Evolutionary conservation across 306 rosid species (phyloP), one percentile per base, ranked within the genome.

Genomic region (Datisca glomerata): DNA sequence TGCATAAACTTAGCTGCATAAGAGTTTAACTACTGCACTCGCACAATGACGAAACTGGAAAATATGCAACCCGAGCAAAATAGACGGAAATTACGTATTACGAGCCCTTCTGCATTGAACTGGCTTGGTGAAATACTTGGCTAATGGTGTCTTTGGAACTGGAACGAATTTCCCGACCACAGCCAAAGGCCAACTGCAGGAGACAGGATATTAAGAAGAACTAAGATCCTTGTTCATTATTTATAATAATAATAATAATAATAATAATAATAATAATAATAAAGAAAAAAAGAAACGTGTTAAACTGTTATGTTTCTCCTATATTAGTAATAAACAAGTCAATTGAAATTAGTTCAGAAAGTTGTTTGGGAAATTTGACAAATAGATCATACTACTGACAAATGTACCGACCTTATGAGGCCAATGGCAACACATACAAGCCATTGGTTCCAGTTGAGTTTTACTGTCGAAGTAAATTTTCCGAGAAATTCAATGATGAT

Each of bases 101-200:
- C n/a, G n/a, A n/a, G n/a, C n/a, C n/a, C n/a, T n/a, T n/a, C n/a
- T 8, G 36, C n/a, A 31, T 38, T 53, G 62, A 53, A 61, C 13
- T 27, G 55, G 41, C 64, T 17, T 56, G 9, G 13, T 18, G 48
- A 76, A 49, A 59, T 45, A 62, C 14, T 70, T 46, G 24, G 69
- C 59, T 18, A 67, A 0, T 14, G 94, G 86, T 38, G 89, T 79
- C 67, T 53, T 54, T 0, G 97, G 76, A 56, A 87, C 97, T 6
- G 93, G 93, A 38, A 87, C 74, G 2, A 87, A 51, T 56, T 87
- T 87, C 17, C 94, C 97, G 13, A 59, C 19, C 7, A 77, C 4
- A 13, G 94, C 94, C 22, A 83, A 89, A 31, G 97, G 97, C 97
- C 97, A 87, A 32, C 97, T 83, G 83, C 42, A 22, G 52, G 5